Percentiles rank a stretch among this genome's conserved stretches.
Conservation (phyloP, 331 rosid species). For the Erythrophleum ivorense region DNA sequence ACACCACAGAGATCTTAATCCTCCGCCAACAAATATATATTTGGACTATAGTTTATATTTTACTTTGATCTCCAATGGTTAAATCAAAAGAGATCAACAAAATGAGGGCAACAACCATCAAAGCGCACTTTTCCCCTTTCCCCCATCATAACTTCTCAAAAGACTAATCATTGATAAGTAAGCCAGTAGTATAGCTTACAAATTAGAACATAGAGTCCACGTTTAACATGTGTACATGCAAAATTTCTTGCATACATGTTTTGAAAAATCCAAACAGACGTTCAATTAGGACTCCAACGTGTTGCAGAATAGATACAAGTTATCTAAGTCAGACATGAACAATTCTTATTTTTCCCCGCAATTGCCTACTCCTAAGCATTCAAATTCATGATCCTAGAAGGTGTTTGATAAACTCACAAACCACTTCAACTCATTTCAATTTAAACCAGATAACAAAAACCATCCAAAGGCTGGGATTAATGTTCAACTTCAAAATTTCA, state of each 20-base stretch:
- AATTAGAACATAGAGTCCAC: constrained; percentile 21
- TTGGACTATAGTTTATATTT: constrained; percentile 25
- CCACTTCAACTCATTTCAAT: constrained; percentile 8
- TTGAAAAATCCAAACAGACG: constrained; percentile 33
- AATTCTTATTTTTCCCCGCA: neutral
- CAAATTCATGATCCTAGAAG: neutral
- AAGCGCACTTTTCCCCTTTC: neutral
- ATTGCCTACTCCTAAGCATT: constrained; percentile 14
- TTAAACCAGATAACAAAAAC: constrained; percentile 32
- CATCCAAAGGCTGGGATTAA: neutral
- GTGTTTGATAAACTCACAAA: constrained; percentile 7
- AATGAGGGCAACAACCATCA: constrained; percentile 30
- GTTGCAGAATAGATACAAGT: constrained; percentile 26
- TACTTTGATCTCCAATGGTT: constrained; percentile 14
- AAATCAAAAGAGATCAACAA: constrained; percentile 21
- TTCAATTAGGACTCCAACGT: constrained; percentile 17
- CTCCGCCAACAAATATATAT: neutral
- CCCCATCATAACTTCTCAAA: constrained; percentile 7
- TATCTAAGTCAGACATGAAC: constrained; percentile 35
- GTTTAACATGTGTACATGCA: constrained; percentile 35
- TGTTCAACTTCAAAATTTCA: constrained; percentile 22
- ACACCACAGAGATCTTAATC: constrained; percentile 8
- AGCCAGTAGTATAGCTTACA: constrained; percentile 37
- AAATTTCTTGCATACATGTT: constrained; percentile 20
- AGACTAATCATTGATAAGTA: constrained; percentile 30